These are phyloP conservation scores for Irpex sp. DNA, from an alignment of 1,284 basidiomycete genomes.

Conservation along the genomic window DNA sequence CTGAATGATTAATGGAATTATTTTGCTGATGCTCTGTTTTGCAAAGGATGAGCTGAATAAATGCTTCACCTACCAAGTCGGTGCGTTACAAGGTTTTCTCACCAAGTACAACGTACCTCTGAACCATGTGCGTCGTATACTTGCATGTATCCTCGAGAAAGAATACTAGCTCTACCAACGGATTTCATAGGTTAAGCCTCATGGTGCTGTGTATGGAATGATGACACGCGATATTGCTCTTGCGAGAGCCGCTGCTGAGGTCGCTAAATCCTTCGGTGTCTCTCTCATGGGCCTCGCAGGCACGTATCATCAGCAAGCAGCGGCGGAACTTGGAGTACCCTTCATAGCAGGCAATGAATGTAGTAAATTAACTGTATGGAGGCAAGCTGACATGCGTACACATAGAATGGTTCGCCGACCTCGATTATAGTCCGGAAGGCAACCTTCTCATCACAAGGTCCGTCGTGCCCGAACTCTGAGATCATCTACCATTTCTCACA, in stretches of 20 bases:
- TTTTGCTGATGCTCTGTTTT: neutral
- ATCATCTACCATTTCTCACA: neutral
- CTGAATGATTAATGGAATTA: neutral
- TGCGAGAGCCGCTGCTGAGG: slow-evolving; percentile 44
- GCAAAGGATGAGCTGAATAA: slow-evolving; percentile 47
- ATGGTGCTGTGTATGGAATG: slow-evolving; percentile 55
- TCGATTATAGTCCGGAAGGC: slow-evolving; percentile 50
- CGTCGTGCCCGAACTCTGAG: slow-evolving; percentile 5
- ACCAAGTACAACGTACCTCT: slow-evolving; percentile 40
- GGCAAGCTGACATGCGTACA: neutral
- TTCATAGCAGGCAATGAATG: slow-evolving; percentile 50
- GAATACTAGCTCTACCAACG: neutral
- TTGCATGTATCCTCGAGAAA: neutral
- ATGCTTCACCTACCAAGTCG: slow-evolving; percentile 59
- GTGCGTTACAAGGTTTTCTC: slow-evolving; percentile 52
- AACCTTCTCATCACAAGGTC: slow-evolving; percentile 54
- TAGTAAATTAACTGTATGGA: neutral
- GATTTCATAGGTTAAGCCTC: slow-evolving; percentile 38
- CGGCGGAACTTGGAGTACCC: slow-evolving; percentile 42
- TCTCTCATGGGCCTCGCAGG: slow-evolving; percentile 57
- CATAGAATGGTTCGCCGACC: slow-evolving; percentile 58
- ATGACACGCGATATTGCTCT: slow-evolving; percentile 46
- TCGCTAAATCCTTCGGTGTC: slow-evolving; percentile 45
- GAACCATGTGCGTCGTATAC: slow-evolving; percentile 39
- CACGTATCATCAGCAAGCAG: slow-evolving; percentile 50